These are phyloP conservation scores for Craspedostauros australis DNA, from an alignment of 108 stramenopile species.

Conservation along the genomic window DNA sequence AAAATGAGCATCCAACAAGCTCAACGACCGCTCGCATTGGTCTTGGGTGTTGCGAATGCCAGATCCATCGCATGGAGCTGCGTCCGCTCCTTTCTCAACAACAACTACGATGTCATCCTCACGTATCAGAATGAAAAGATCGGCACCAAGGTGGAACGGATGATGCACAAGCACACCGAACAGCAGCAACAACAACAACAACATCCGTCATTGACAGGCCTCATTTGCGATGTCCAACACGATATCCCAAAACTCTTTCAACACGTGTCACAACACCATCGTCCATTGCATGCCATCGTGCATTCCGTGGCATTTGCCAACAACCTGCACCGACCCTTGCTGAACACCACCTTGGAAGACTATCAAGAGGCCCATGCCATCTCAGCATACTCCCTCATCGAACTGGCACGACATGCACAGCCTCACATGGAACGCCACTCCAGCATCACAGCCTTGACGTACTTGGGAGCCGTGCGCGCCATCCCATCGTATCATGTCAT, in stretches of 20 bases:
- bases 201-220: too few species aligned
- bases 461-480: slow-evolving; percentile 51
- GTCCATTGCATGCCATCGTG: slow-evolving; percentile 30
- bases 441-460: slow-evolving; percentile 51
- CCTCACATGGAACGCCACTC: not conserved
- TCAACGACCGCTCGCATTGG: too few species aligned
- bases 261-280: not conserved
- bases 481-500: slow-evolving; percentile 54
- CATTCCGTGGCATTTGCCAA: slow-evolving; percentile 49
- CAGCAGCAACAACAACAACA: too few species aligned
- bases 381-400: slow-evolving; percentile 45
- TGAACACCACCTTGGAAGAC: slow-evolving; percentile 20
- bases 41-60: slow-evolving; percentile 54
- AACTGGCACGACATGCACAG: slow-evolving; percentile 27
- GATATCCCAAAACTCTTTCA: too few species aligned
- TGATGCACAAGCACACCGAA: too few species aligned
- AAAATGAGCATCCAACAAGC: too few species aligned
- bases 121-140: slow-evolving; percentile 41
- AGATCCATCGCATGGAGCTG: slow-evolving; percentile 49
- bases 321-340: slow-evolving; percentile 21
- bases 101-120: slow-evolving; percentile 31
- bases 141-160: slow-evolving; percentile 7
- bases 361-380: slow-evolving; percentile 40
- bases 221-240: too few species aligned
- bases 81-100: slow-evolving; percentile 28